Evolutionary conservation across 2,329 filamentous ascomycete species (phyloP).

Genomic region (Cladosporium sp.): DNA sequence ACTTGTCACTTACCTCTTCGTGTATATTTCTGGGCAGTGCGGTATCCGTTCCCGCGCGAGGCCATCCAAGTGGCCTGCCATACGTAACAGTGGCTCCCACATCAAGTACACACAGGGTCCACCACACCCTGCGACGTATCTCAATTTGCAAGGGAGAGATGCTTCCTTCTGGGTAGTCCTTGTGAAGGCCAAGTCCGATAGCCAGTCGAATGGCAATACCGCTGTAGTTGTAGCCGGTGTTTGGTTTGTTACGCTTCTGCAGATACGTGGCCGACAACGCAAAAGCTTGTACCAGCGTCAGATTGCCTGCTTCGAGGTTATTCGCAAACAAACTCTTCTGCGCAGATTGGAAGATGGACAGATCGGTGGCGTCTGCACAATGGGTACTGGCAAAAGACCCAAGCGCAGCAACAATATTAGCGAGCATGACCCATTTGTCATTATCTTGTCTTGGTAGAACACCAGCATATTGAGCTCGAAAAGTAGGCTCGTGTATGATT

Average conservation of each 20-base stretch:
- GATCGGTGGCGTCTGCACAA: conserved; percentile 6
- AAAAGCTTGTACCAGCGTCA: conserved; percentile 16
- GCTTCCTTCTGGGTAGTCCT: conserved; percentile 29
- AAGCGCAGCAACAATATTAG: conserved; percentile 8
- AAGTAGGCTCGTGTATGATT: conserved; percentile 10
- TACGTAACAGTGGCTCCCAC: conserved; percentile 1
- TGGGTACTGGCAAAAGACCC: conserved; percentile 8
- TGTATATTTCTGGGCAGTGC: conserved; percentile 5
- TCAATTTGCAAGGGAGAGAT: conserved; percentile 7
- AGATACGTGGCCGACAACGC: conserved; percentile 41
- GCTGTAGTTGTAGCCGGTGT: conserved; percentile 50
- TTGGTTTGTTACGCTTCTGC: conserved; percentile 48
- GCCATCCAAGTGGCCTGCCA: conserved; percentile 7
- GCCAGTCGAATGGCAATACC: conserved; percentile 49
- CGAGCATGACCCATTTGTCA: conserved; percentile 6
- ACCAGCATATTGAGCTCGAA: conserved; percentile 4
- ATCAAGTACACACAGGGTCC: conserved; percentile 10
- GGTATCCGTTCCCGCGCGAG: conserved; percentile 1
- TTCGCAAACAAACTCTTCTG: conserved; percentile 9
- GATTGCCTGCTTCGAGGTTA: conserved; percentile 8
- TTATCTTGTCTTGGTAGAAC: conserved; percentile 2
- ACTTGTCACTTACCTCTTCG: neutral
- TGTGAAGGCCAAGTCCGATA: conserved; percentile 46
- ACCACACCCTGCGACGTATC: conserved; percentile 6
- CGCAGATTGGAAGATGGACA: conserved; percentile 9